A percentile compares a stretch with the other conserved stretches of the same genome.
Evolutionary conservation across 345 rosid species (phyloP).

Genomic region (Boechera stricta): DNA sequence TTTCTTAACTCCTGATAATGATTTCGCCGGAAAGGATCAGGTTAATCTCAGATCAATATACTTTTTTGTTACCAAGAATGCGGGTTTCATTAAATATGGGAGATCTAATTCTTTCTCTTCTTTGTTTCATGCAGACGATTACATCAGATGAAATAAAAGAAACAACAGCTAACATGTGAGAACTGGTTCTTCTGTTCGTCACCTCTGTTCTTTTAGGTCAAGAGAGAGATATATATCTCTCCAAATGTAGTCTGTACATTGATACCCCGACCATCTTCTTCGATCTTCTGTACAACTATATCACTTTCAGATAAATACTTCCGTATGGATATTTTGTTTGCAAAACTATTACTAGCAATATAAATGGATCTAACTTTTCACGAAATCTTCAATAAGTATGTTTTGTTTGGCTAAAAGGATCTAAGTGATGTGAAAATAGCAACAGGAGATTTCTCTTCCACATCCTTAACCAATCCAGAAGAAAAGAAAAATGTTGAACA

Average conservation of each 20-base stretch:
- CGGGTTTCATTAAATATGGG: background rate
- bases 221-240: slow-evolving; percentile 6
- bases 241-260: slow-evolving; percentile 41
- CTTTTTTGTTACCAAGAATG: background rate
- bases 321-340: slow-evolving; percentile 25
- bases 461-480: too few relatives aligned
- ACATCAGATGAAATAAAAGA: slow-evolving; percentile 79
- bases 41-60: slow-evolving; percentile 44
- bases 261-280: slow-evolving; percentile 36
- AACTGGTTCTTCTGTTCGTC: slow-evolving; percentile 18
- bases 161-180: slow-evolving; percentile 67
- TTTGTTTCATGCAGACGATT: slow-evolving; percentile 60
- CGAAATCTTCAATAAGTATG: slow-evolving; percentile 13
- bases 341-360: slow-evolving; percentile 20
- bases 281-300: slow-evolving; percentile 37
- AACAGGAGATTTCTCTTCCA: background rate
- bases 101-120: slow-evolving; percentile 3
- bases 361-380: slow-evolving; percentile 16
- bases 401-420: background rate
- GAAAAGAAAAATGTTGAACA: too few relatives aligned
- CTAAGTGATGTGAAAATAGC: background rate
- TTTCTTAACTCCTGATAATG: slow-evolving; percentile 94
- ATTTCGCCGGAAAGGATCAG: slow-evolving; percentile 95
- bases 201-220: background rate
- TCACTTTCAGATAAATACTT: slow-evolving; percentile 24